phyloP scores from a whole-genome alignment of 73 alveolate species.

The Stentor coeruleus region DNA sequence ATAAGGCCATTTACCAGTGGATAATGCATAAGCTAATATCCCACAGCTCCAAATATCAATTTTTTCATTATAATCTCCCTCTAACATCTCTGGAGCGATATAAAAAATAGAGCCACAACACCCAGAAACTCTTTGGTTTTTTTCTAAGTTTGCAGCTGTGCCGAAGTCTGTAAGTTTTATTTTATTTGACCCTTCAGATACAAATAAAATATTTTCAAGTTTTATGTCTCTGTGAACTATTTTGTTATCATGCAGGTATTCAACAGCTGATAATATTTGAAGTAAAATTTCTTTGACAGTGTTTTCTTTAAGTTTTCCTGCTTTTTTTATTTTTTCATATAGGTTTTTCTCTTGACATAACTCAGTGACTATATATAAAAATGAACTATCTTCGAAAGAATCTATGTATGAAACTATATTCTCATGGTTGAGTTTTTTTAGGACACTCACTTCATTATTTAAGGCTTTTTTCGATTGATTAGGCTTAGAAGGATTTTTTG shows the following conservation, averaged over 20 bases:
- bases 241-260: constrained; percentile 39
- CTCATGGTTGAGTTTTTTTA: constrained; percentile 57
- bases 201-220: constrained; percentile 66
- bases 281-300: constrained; percentile 24
- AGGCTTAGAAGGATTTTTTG: too few relatives aligned
- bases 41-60: too few relatives aligned
- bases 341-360: constrained; percentile 60
- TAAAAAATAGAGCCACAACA: constrained; percentile 91
- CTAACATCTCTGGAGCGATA: constrained; percentile 93
- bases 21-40: too few relatives aligned
- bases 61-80: too few relatives aligned
- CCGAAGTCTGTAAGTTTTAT: constrained; percentile 70
- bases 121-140: constrained; percentile 61
- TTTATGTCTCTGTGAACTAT: constrained; percentile 43
- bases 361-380: constrained; percentile 59
- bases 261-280: constrained; percentile 34
- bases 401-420: constrained; percentile 54
- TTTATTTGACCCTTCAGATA: constrained; percentile 26
- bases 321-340: constrained; percentile 42
- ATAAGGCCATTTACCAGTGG: too few relatives aligned
- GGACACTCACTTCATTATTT: constrained; percentile 63
- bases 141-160: constrained; percentile 57
- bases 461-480: too few relatives aligned
- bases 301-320: constrained; percentile 46
- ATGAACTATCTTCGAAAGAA: constrained; percentile 58